These are phyloP conservation scores for Cyamopsis tetragonoloba DNA, from an alignment of 306 rosid genomes.

Conservation along the genomic window DNA sequence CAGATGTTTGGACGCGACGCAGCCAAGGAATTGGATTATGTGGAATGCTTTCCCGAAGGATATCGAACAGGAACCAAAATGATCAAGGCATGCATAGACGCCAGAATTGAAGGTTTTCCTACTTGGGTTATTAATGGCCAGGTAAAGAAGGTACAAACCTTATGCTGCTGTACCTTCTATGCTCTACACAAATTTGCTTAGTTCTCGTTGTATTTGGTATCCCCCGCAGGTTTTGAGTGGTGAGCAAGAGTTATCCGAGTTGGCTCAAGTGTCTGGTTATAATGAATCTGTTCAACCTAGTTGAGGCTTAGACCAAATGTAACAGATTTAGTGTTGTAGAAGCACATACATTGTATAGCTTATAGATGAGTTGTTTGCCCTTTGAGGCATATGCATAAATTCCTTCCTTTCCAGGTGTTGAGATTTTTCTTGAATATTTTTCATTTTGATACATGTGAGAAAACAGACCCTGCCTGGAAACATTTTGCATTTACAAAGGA, in stretches of 20 bases:
- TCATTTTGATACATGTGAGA: too few relatives aligned
- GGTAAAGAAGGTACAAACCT: conserved; percentile 53
- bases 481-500: too few relatives aligned
- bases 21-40: conserved; percentile 64
- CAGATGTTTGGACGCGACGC: conserved; percentile 93
- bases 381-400: not conserved
- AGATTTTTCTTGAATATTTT: too few relatives aligned
- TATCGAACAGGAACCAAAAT: conserved; percentile 66
- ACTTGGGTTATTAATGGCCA: conserved; percentile 78
- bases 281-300: conserved; percentile 40
- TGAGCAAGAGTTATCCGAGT: conserved; percentile 56
- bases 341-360: conserved; percentile 28
- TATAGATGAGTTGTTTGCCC: conserved; percentile 20
- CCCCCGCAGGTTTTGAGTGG: conserved; percentile 67
- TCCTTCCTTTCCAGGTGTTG: too few relatives aligned
- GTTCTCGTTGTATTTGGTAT: conserved; percentile 17
- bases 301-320: conserved; percentile 1
- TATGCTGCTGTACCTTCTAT: not conserved
- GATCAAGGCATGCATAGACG: conserved; percentile 61
- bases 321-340: not conserved
- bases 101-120: conserved; percentile 82
- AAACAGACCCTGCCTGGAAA: too few relatives aligned
- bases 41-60: conserved; percentile 92
- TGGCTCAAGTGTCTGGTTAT: conserved; percentile 60
- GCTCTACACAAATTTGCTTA: not conserved